These are phyloP conservation scores for Colletotrichum sp. DNA, from an alignment of 2,329 filamentous ascomycete genomes.

Conservation along the genomic window DNA sequence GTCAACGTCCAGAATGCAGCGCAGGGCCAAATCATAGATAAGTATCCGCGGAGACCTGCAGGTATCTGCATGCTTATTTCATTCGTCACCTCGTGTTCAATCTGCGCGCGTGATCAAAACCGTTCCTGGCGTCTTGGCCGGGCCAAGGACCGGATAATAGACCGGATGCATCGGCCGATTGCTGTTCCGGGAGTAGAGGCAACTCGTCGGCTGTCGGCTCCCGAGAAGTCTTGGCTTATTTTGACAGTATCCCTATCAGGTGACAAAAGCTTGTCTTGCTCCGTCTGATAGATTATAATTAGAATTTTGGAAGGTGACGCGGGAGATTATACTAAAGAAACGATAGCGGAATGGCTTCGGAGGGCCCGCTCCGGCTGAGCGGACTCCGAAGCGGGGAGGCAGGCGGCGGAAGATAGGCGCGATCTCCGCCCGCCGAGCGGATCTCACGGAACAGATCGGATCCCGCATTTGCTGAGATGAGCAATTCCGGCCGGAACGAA, in stretches of 20 bases:
- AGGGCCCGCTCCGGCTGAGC: background rate
- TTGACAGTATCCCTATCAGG: background rate
- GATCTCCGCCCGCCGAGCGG: background rate
- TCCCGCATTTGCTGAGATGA: background rate
- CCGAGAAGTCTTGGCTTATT: background rate
- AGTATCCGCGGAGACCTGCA: background rate
- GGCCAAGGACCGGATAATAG: background rate
- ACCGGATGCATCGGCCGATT: background rate
- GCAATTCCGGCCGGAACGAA: background rate
- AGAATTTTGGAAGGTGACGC: background rate
- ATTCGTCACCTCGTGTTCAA: conserved; percentile 1
- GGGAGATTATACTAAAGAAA: background rate
- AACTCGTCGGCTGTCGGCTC: background rate
- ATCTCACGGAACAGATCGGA: background rate
- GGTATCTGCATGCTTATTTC: background rate
- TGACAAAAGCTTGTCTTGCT: background rate
- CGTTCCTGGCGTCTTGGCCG: background rate
- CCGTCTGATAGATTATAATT: background rate
- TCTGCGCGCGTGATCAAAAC: background rate
- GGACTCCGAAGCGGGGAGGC: background rate
- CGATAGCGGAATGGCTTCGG: no score
- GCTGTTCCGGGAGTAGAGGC: background rate
- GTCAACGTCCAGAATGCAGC: background rate
- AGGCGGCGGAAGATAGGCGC: background rate
- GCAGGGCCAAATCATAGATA: background rate